Base-by-base conservation (phyloP, 306 rosid species). In the Glycine tomentella region DNA sequence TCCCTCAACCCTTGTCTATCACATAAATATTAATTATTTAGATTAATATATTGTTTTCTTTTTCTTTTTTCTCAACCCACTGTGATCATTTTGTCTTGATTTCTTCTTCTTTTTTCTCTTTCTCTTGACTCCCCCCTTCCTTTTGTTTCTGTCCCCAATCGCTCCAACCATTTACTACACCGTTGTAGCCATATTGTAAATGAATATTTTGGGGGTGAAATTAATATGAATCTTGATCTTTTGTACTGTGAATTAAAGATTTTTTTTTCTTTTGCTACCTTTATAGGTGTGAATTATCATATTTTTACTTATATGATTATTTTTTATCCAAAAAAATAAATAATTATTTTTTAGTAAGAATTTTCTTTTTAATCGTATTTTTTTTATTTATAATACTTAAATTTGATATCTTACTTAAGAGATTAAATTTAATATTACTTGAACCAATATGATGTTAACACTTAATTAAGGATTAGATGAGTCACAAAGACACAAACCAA, bases 111-210 rank as follows among this genome's bases (percentile, higher is more conserved):
- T 25, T 25, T 25, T 25, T 25, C 31, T 74, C n/a, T 11, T 31
- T 58, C 14, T 57, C 20, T 33, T 56, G 9, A 33, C 9, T 42
- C 36, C 53, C 77, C 51, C 46, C 6, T 7, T 34, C 48, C 20
- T 64, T 14, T 66, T 40, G 3, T 10, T 70, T 45, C 8, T 69
- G 42, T 65, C 36, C 65, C 58, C 76, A 3, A 7, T 49, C 72
- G 6, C 69, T 11, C 48, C 72, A 49, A 40, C 62, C 61, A 69
- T 40, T 55, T 61, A 38, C 34, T 40, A 40, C 56, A 74, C 69
- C 64, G 38, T 58, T 45, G 69, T 64, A 16, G 15, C 72, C 44
- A 79, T 79, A 69, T 77, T 87, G 90, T 87, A 84, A 74, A 87
- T 82, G 38, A 74, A 81, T 77, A 77, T 81, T 81, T 77, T 80